phyloP scores from a whole-genome alignment of 139 green algal species.

The Picocystis salinarum region DNA sequence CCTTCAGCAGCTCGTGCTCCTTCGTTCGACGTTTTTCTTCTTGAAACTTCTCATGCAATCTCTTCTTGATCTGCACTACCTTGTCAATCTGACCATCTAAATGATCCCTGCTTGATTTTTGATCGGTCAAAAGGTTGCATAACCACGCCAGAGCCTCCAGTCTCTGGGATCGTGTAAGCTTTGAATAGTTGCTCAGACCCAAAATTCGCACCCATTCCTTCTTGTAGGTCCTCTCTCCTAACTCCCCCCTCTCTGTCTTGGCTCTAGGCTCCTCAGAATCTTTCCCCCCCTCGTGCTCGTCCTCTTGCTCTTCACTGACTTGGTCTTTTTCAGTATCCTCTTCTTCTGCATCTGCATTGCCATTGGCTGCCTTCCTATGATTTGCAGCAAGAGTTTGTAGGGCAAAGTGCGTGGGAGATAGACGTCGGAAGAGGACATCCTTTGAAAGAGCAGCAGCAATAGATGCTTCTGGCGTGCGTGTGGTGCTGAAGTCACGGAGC shows the following conservation, averaged over 20 bases:
- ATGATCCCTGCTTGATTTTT: conserved; percentile 4
- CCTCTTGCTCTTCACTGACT: conserved; percentile 5
- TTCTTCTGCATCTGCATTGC: conserved; percentile 11
- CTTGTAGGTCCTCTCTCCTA: background rate
- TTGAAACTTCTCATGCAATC: no score
- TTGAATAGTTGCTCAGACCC: conserved; percentile 8
- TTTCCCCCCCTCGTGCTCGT: conserved; percentile 13
- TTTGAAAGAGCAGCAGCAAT: conserved; percentile 46
- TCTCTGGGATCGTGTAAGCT: conserved; percentile 14
- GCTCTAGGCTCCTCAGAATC: background rate
- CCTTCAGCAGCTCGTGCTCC: conserved; percentile 6
- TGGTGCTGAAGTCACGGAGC: conserved; percentile 50
- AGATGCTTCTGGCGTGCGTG: conserved; percentile 29
- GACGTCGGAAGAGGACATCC: conserved; percentile 58
- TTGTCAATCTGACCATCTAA: no score
- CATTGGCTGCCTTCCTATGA: no score
- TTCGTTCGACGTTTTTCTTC: conserved; percentile 14
- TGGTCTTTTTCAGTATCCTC: conserved; percentile 6
- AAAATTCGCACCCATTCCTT: conserved; percentile 1
- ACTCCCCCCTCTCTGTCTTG: background rate
- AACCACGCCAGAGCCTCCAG: conserved; percentile 8
- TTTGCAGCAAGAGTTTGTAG: no score
- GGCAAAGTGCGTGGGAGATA: conserved; percentile 50
- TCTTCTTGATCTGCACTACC: no score
- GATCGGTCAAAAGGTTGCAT: conserved; percentile 15